Evolutionary conservation across 2,329 filamentous ascomycete genomes (phyloP), one percentile per base, ranked within the genome.

Genomic region (Neofusicoccum kwambonambiense): DNA sequence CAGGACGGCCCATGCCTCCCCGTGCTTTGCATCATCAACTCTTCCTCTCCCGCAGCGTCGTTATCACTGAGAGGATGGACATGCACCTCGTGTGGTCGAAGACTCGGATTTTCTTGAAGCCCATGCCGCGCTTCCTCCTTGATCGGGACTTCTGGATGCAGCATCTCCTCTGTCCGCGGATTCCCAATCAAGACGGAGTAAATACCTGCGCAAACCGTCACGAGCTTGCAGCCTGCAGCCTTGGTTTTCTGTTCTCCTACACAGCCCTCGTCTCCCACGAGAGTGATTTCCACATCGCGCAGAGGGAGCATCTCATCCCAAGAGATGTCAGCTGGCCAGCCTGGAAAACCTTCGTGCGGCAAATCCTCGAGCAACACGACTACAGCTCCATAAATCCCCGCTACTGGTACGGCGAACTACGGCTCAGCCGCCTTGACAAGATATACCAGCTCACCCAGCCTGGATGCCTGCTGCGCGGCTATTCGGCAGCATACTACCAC

Each of bases 211-310:
- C 27, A 7, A 31, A 31, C 27, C 27, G 27, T 31, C 27, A 31
- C 27, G 27, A 31, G 6, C 27, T 31, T 1, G 27, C 27, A 31
- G 27, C 27, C 27, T 31, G 27, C 27, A 31, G 27, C 27, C 27
- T 31, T 31, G 78, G 79, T 2, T 71, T 80, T 42, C 68, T 80
- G 0, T 69, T 74, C 2, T 77, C 77, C 4, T 80, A 80, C 65
- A 68, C 71, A 7, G 77, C 74, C 70, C 72, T 81, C 11, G 70
- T 81, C 31, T 52, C 68, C 31, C 70, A 75, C 63, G 67, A 70
- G 39, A 73, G 72, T 65, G 78, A 80, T 64, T 70, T 78, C 61
- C 52, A 67, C 5, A 70, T 79, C 12, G 78, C 78, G 7, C 62
- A 68, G 9, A 71, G 76, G 1, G 12, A 62, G 8, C 52, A 69